These are phyloP conservation scores for Cephaloascus albidus DNA, from an alignment of 805 yeast species.

Conservation along the genomic window DNA sequence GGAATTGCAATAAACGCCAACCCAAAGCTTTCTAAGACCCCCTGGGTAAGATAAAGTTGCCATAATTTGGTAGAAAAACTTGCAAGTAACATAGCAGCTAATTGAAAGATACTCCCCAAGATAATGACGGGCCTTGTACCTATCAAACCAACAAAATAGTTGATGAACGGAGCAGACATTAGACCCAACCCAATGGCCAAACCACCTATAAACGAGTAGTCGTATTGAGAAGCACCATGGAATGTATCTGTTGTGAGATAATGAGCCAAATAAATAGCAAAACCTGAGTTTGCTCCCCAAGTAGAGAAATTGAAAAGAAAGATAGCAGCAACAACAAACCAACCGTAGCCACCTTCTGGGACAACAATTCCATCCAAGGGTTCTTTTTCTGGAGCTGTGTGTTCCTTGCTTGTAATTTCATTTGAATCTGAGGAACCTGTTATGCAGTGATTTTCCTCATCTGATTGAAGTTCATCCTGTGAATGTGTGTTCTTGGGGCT, in stretches of 20 bases:
- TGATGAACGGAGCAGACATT: conserved; percentile 38
- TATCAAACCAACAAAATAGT: conserved; percentile 31
- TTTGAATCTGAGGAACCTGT: too few relatives aligned
- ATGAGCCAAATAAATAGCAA: conserved; percentile 51
- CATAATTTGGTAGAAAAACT: conserved; percentile 49
- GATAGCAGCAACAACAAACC: conserved; percentile 50
- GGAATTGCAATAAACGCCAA: conserved; percentile 51
- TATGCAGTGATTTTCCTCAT: too few relatives aligned
- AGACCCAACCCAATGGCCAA: conserved; percentile 49
- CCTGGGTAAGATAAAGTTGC: conserved; percentile 65
- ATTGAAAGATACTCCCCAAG: conserved; percentile 41
- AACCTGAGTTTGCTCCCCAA: conserved; percentile 71
- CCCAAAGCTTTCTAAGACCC: conserved; percentile 51
- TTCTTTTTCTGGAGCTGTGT: too few relatives aligned
- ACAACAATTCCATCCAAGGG: too few relatives aligned
- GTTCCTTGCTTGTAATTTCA: too few relatives aligned
- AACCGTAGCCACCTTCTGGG: conserved; percentile 64
- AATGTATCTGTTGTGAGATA: conserved; percentile 43
- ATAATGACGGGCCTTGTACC: conserved; percentile 30
- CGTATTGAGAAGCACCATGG: conserved; percentile 44
- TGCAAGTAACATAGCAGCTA: conserved; percentile 50
- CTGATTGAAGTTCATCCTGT: too few relatives aligned
- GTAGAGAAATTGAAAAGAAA: conserved; percentile 44
- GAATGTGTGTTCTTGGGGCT: too few relatives aligned
- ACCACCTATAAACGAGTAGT: conserved; percentile 64